Evolutionary conservation across 768 basidiomycete species (phyloP), one percentile per base, ranked within the genome.

Genomic region (Hygrophorus pudorinus): DNA sequence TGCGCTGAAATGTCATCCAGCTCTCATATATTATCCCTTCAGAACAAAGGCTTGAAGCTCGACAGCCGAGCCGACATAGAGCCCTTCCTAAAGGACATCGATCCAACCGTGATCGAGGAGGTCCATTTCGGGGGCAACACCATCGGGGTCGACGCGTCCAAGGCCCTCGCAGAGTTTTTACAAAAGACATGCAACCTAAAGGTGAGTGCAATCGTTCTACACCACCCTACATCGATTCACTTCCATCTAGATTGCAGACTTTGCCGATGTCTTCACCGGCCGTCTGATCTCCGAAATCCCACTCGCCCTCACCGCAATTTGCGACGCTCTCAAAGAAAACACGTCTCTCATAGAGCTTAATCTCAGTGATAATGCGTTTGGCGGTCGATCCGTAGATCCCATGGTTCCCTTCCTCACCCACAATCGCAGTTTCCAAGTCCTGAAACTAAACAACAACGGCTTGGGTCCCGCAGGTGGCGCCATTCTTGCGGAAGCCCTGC

Each of bases 211-310:
- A 34, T 24, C 8, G 4, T 21, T 41, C 34, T 32, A 14, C 43
- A 33, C 41, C n/a, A 32, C 30, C 18, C 14, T 28, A 38, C 35
- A 31, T 21, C 39, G 37, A 46, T n/a, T 39, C 47, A 28, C 17
- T 40, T 32, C 43, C 39, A 36, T 37, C 37, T 59, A 98, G 96
- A 68, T 94, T 47, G 94, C 93, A 53, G 83, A 98, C 68, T 87
- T 97, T 51, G 85, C 90, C 24, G 94, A 97, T 65, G 93, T 99
- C 64, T 99, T 99, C 67, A 97, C 94, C 2, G 89, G 93, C 44
- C 87, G 94, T 51, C 75, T 96, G 56, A 97, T 97, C 67, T 73
- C 78, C 48, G 94, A 99, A 62, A 98, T 99, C 58, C 96, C 94
- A 4, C 73, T 66, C 46, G 90, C 96, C 12, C 79, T 99, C 37